A percentile compares a stretch with the other conserved stretches of the same genome.
These are phyloP conservation scores for Amaranthus cruentus DNA, from an alignment of 148 eudicot species.

Conservation along the genomic window DNA sequence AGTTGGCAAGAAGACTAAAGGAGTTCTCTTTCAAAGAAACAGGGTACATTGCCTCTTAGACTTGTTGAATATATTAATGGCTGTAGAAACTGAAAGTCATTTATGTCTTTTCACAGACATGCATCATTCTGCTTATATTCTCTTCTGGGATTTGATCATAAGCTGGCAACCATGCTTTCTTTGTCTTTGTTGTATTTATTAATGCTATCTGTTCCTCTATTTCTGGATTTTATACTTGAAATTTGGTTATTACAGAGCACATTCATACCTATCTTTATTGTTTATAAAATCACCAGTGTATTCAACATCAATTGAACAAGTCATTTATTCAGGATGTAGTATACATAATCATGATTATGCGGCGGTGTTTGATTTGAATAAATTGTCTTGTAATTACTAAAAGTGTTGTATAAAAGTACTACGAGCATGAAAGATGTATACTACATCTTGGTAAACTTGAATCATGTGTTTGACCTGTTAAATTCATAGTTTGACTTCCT, in stretches of 20 bases:
- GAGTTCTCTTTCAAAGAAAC: constrained; percentile 88
- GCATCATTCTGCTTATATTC: background rate
- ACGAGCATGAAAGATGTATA: background rate
- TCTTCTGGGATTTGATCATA: background rate
- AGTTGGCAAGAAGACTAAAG: constrained; percentile 78
- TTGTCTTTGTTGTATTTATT: background rate
- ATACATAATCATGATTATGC: background rate
- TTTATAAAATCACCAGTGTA: no score
- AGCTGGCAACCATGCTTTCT: background rate
- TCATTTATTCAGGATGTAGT: background rate
- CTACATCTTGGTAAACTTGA: background rate
- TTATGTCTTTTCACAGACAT: background rate
- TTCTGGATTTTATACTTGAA: background rate
- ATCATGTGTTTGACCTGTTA: constrained; percentile 1
- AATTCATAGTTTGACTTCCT: background rate
- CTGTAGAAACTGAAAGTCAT: background rate
- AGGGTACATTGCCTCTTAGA: constrained; percentile 38
- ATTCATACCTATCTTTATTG: no score
- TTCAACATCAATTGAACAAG: background rate
- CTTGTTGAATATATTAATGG: background rate
- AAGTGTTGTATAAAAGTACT: background rate
- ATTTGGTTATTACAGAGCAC: background rate
- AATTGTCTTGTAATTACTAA: background rate
- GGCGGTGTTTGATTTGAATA: background rate
- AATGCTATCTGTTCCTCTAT: background rate